Base-by-base conservation (phyloP, 148 eudicot species). In the Talinum fruticosum region DNA sequence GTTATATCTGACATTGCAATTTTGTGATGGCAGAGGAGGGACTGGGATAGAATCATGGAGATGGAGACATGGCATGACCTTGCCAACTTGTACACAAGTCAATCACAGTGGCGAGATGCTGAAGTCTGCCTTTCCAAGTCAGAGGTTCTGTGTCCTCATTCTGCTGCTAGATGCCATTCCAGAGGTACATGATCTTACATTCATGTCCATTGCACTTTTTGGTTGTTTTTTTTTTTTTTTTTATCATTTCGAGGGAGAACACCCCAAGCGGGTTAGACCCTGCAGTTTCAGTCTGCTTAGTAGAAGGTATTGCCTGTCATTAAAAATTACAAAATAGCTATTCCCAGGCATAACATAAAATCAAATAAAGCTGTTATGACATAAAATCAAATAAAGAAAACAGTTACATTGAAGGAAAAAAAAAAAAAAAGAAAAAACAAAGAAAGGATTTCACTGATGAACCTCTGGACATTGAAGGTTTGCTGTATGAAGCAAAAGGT, bases 61-160 rank as follows among this genome's bases (percentile, higher is more conserved):
- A 81, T 89, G 87, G 96, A 92, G 82, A 92, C 96, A 13, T 94
- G 97, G 98, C 93, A 90, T 81, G 98, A 94, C 79, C 92, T 94
- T 72, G 96, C 98, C 23, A 87, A 88, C 38, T 72, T 90, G 26
- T 94, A 94, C 57, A 87, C 90, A 37, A 89, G 88, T 82, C 86
- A 85, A 68, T 90, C 90, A 65, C 97, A 89, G 37, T 94, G 97
- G 97, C 80, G 79, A 32, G 98, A 92, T 86, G 95, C 97, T 32
- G 97, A 94, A 83, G 81, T 83, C 47, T 94, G 97, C 73, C 90
- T 94, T 76, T 79, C 85, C 49, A 94, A 92, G 85, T 92, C 98
- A 21, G 84, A 87, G 79, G 90, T 89, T 57, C 82, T 94, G 51
- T 82, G 76, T 82, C 89, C 90, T 76, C 85, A 87, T 86, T 92